Percentiles rank a stretch among this genome's conserved stretches.
Conservation (phyloP, 73 alveolate species). For the Paramecium caudatum region DNA sequence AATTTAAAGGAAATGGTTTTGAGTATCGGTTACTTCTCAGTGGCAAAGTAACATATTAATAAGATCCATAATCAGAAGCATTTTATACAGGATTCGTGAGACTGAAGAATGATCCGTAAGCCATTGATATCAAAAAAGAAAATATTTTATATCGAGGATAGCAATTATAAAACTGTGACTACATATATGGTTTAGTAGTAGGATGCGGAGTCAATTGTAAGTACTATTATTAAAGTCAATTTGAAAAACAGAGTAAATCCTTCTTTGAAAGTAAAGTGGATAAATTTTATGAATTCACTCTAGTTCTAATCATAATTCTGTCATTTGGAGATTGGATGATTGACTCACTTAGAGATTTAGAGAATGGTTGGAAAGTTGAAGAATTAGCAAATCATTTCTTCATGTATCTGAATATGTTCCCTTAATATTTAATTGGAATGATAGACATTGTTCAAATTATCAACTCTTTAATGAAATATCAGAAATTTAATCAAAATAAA, state of each 20-base stretch:
- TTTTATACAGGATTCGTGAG: conserved; percentile 33
- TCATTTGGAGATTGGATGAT: conserved; percentile 25
- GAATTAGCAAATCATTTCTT: conserved; percentile 5
- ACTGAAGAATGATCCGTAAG: conserved; percentile 59
- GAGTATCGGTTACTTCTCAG: conserved; percentile 27
- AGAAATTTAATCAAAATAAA: neutral
- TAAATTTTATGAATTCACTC: conserved; percentile 2
- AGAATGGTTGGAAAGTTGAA: neutral
- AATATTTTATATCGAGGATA: conserved; percentile 50
- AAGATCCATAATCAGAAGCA: neutral
- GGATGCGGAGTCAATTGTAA: conserved; percentile 31
- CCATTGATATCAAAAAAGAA: conserved; percentile 13
- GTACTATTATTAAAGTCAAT: neutral
- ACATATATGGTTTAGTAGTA: conserved; percentile 39
- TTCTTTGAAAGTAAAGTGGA: conserved; percentile 4
- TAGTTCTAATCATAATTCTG: neutral
- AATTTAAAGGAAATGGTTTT: conserved; percentile 53
- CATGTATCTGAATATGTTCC: conserved; percentile 26
- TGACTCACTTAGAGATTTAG: neutral
- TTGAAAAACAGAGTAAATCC: neutral
- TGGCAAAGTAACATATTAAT: conserved; percentile 26
- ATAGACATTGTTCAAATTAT: neutral
- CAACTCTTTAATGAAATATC: neutral
- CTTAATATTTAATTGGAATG: conserved; percentile 6
- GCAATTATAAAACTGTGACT: conserved; percentile 17